phyloP scores from a whole-genome alignment of 2,329 filamentous ascomycete species.

The Plenodomus lindquistii region DNA sequence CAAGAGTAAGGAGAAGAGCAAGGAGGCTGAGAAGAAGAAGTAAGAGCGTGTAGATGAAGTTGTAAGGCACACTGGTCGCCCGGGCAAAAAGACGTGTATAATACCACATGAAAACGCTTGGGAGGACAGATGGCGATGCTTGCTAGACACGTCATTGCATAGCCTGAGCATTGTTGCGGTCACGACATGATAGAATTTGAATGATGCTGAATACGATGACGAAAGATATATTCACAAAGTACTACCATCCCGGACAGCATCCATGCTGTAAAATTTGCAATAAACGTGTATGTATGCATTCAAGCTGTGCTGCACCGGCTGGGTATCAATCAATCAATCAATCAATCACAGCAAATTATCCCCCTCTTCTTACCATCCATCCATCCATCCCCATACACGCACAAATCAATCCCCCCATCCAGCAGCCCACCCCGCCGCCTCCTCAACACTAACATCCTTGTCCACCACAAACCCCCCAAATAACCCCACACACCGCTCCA shows the following conservation, averaged over 20 bases:
- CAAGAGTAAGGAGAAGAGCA: constrained; percentile 59
- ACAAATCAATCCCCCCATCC: constrained; percentile 37
- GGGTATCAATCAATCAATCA: constrained; percentile 32
- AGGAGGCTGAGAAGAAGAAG: constrained; percentile 64
- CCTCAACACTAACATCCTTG: constrained; percentile 61
- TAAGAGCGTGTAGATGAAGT: constrained; percentile 37
- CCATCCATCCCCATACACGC: not conserved
- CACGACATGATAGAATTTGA: not conserved
- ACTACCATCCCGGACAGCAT: no score
- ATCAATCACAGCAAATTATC: constrained; percentile 10
- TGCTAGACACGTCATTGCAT: not conserved
- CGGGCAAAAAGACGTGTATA: constrained; percentile 21
- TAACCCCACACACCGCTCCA: constrained; percentile 63
- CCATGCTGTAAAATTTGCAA: no score
- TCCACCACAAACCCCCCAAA: constrained; percentile 63
- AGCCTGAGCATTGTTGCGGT: not conserved
- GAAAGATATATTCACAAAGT: no score
- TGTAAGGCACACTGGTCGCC: not conserved
- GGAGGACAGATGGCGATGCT: not conserved
- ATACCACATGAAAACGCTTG: constrained; percentile 15
- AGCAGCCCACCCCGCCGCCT: constrained; percentile 71
- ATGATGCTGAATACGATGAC: not conserved
- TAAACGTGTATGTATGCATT: not conserved
- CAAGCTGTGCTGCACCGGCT: constrained; percentile 24
- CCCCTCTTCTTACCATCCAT: not conserved